Percentiles rank a stretch among this genome's conserved stretches.
Evolutionary conservation across 768 basidiomycete species (phyloP).

Genomic region (Suillus ampliporus): DNA sequence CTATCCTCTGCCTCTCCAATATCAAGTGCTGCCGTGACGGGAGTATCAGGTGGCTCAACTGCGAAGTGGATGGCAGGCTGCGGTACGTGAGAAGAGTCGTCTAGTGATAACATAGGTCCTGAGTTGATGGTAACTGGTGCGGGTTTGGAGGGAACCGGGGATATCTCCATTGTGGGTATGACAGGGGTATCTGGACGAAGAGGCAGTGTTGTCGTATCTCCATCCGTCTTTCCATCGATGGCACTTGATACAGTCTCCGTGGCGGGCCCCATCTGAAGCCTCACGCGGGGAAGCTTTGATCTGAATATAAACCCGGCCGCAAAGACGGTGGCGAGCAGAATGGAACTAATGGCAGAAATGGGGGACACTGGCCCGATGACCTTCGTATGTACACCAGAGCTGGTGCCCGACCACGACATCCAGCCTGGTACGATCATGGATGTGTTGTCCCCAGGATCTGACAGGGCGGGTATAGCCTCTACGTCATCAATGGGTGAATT

Average conservation of each 20-base stretch:
- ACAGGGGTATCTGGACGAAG: slow-evolving; percentile 12
- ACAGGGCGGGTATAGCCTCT: slow-evolving; percentile 22
- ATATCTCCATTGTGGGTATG: neutral
- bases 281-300: slow-evolving; percentile 21
- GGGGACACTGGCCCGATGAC: slow-evolving; percentile 21
- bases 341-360: slow-evolving; percentile 24
- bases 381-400: slow-evolving; percentile 1
- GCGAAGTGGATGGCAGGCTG: slow-evolving; percentile 12
- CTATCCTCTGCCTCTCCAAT: slow-evolving; percentile 60
- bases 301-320: slow-evolving; percentile 33
- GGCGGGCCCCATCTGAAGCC: slow-evolving; percentile 17
- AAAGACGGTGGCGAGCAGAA: slow-evolving; percentile 29
- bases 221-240: slow-evolving; percentile 8
- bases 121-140: slow-evolving; percentile 10
- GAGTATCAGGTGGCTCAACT: slow-evolving; percentile 18
- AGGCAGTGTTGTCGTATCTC: neutral
- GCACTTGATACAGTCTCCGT: slow-evolving; percentile 3
- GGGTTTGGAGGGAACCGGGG: slow-evolving; percentile 4
- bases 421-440: slow-evolving; percentile 20
- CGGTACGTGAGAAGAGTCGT: slow-evolving; percentile 6
- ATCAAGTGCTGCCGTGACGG: slow-evolving; percentile 20
- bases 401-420: slow-evolving; percentile 18
- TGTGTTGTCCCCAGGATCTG: slow-evolving; percentile 22
- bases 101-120: slow-evolving; percentile 6
- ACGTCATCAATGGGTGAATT: slow-evolving; percentile 17